Evolutionary conservation across 1,139 yeast genomes (phyloP).

Genomic region (Candida mesenterica): DNA sequence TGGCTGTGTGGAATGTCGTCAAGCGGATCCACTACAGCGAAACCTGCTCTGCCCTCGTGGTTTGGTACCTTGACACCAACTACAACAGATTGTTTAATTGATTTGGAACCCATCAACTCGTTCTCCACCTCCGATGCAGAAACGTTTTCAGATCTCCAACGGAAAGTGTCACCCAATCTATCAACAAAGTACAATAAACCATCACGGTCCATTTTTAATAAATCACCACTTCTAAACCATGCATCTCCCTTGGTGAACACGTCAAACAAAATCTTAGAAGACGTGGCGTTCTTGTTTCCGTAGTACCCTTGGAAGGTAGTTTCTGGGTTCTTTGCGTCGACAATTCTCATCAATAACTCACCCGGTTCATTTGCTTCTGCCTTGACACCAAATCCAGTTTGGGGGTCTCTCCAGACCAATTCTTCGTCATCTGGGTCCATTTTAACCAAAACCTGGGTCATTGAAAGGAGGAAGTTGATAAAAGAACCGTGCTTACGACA

Average conservation of each 20-base stretch:
- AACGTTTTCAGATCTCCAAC: conserved; percentile 97
- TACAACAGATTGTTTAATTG: conserved; percentile 70
- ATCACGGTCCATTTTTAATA: conserved; percentile 65
- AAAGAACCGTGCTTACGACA: conserved; percentile 79
- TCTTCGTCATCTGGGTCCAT: conserved; percentile 84
- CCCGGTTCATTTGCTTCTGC: conserved; percentile 67
- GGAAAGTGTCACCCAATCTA: conserved; percentile 90
- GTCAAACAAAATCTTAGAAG: conserved; percentile 66
- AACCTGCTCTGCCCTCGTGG: conserved; percentile 96
- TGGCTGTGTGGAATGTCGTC: conserved; percentile 29
- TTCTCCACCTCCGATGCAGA: conserved; percentile 93
- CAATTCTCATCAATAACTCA: conserved; percentile 76
- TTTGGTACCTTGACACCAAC: conserved; percentile 86
- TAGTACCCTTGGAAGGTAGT: conserved; percentile 88
- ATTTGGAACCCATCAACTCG: conserved; percentile 53
- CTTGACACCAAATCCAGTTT: conserved; percentile 54
- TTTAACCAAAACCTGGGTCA: conserved; percentile 61
- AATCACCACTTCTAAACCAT: conserved; percentile 87
- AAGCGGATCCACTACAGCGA: conserved; percentile 65
- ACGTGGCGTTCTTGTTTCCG: conserved; percentile 77
- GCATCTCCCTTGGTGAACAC: conserved; percentile 89
- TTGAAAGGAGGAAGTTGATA: conserved; percentile 52
- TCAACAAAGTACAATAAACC: conserved; percentile 84
- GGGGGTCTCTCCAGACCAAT: conserved; percentile 66
- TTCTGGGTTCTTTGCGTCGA: conserved; percentile 61